Conservation (phyloP, 352 stramenopile species). For the Globisporangium splendens region DNA sequence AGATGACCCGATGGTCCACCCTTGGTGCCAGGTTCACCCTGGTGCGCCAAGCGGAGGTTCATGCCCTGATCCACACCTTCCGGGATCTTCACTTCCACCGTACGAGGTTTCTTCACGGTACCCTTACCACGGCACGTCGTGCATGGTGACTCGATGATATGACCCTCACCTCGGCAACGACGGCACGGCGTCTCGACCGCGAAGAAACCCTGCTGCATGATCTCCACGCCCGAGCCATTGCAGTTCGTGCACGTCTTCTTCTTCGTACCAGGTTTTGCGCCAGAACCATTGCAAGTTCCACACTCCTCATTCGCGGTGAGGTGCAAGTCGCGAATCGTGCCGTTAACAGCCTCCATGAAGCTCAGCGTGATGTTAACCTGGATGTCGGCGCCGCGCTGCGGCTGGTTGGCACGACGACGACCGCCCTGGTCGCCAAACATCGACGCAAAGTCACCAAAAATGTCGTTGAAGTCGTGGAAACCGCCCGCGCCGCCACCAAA, state of each 20-base stretch:
- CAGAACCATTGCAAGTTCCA: constrained; percentile 72
- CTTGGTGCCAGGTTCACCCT: constrained; percentile 85
- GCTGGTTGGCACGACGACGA: constrained; percentile 60
- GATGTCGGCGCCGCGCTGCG: constrained; percentile 90
- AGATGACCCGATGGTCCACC: constrained; percentile 92
- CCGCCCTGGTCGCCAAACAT: constrained; percentile 71
- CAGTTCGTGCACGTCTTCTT: constrained; percentile 79
- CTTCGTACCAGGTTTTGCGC: constrained; percentile 79
- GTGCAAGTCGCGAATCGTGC: constrained; percentile 86
- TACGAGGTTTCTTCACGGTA: constrained; percentile 86
- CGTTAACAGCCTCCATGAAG: constrained; percentile 96
- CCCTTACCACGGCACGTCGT: constrained; percentile 75
- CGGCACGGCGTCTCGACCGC: constrained; percentile 85
- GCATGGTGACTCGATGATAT: constrained; percentile 84
- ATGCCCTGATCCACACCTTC: constrained; percentile 95
- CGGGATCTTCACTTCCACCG: constrained; percentile 93
- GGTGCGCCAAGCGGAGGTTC: constrained; percentile 91
- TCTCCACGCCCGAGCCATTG: constrained; percentile 81
- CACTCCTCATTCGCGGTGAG: constrained; percentile 78
- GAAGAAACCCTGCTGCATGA: constrained; percentile 88
- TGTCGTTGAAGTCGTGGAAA: constrained; percentile 89
- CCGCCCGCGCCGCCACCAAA: constrained; percentile 43
- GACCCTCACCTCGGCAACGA: constrained; percentile 74
- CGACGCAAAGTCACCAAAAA: constrained; percentile 79
- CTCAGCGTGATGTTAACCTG: constrained; percentile 92